A percentile compares a stretch with the other conserved stretches of the same genome.
These are phyloP conservation scores for Aspergillus persii DNA, from an alignment of 2,329 filamentous ascomycete species.

Conservation along the genomic window DNA sequence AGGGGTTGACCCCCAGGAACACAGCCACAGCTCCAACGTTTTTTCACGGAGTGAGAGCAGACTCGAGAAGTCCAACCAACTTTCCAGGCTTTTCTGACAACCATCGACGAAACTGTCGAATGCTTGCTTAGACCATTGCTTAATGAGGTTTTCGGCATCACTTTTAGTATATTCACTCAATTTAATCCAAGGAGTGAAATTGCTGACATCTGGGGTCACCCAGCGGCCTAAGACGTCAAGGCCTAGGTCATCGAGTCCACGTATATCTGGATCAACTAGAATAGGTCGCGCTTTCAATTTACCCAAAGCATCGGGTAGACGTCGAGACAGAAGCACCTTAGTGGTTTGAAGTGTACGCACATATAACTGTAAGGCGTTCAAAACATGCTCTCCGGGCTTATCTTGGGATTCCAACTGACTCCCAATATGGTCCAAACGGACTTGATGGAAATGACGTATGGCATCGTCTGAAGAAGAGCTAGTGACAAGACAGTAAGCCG, in stretches of 20 bases:
- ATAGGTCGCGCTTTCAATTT: constrained; percentile 69
- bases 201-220: constrained; percentile 78
- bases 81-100: constrained; percentile 58
- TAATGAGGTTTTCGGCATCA: constrained; percentile 60
- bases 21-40: constrained; percentile 73
- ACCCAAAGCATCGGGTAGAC: constrained; percentile 66
- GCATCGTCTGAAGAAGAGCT: constrained; percentile 78
- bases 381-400: constrained; percentile 53
- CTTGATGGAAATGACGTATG: constrained; percentile 71
- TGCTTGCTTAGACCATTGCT: constrained; percentile 62
- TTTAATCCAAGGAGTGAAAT: constrained; percentile 83
- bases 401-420: constrained; percentile 56
- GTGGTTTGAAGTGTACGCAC: constrained; percentile 74
- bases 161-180: constrained; percentile 70
- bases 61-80: constrained; percentile 63
- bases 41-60: constrained; percentile 68
- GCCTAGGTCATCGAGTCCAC: constrained; percentile 65
- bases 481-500: constrained; percentile 77
- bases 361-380: constrained; percentile 69
- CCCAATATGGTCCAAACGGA: constrained; percentile 68
- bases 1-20: constrained; percentile 61
- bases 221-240: constrained; percentile 76
- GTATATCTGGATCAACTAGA: constrained; percentile 67
- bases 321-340: constrained; percentile 70
- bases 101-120: constrained; percentile 61